Conservation (phyloP, 2,329 filamentous ascomycete species). For the Aureobasidium sp. region DNA sequence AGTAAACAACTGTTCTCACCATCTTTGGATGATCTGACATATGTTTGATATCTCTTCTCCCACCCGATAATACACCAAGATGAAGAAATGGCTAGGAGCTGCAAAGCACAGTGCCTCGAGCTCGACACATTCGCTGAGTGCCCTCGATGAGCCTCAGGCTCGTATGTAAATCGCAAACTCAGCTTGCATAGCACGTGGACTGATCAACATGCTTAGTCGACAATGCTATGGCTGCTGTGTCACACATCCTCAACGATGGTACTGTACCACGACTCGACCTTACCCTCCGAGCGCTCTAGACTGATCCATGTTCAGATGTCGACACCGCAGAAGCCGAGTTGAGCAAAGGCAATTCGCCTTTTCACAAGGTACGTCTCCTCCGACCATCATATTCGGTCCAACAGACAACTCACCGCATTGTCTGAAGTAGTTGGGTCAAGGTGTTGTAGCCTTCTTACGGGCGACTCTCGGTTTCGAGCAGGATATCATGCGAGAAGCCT, state of each 20-base stretch:
- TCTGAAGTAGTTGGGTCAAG: conserved; percentile 58
- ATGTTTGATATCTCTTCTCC: background rate
- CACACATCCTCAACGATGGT: conserved; percentile 36
- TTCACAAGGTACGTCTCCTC: conserved; percentile 58
- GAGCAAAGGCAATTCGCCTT: conserved; percentile 68
- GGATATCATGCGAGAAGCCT: conserved; percentile 79
- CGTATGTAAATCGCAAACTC: conserved; percentile 36
- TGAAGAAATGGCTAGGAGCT: conserved; percentile 11
- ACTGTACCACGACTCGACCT: conserved; percentile 17
- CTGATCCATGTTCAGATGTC: conserved; percentile 50
- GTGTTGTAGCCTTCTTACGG: conserved; percentile 75
- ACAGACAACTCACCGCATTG: conserved; percentile 3
- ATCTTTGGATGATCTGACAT: background rate
- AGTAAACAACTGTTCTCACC: background rate
- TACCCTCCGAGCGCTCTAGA: conserved; percentile 4
- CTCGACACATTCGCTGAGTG: conserved; percentile 50
- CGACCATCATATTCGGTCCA: background rate
- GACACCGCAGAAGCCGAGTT: conserved; percentile 71
- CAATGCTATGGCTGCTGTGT: conserved; percentile 36
- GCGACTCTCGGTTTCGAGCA: conserved; percentile 89
- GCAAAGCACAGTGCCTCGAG: conserved; percentile 12
- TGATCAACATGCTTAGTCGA: conserved; percentile 31
- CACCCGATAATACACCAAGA: background rate
- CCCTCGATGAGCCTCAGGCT: conserved; percentile 52
- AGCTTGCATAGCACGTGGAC: background rate